Evolutionary conservation across 768 basidiomycete genomes (phyloP), one percentile per base, ranked within the genome.

Genomic region (Hortiboletus campestris): DNA sequence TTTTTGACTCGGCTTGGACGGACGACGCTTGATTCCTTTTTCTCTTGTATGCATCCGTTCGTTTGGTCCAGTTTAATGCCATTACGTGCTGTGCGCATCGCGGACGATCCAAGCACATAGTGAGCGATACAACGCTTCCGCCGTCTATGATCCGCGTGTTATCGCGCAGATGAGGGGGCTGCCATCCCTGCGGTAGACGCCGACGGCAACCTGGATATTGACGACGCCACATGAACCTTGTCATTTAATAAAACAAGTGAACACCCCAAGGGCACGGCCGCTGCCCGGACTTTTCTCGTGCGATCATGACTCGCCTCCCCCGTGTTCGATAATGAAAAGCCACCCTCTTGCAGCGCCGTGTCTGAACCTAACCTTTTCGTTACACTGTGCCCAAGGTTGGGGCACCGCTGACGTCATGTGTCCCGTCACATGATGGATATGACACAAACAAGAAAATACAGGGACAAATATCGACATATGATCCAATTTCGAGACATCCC

Each of bases 181-280:
- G 32, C 19, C 20, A 20, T 17, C 51, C 41, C 20, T 43, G 39
- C 64, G 65, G 67, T 40, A 58, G 38, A 52, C 51, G 44, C 57
- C 64, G 62, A 50, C 58, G 56, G 66, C 43, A 47, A 66, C 8
- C 38, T 39, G 38, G n/a, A 17, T 39, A 17, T 41, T 53, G 61
- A 48, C 46, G 48, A 57, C 66, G 67, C 70, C 70, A 65, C 67
- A 59, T 41, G 55, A 61, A 68, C 64, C 54, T 68, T 68, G 64
- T 44, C 68, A 55, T 55, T 55, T 55, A 60, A 48, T 43, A 25
- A 49, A 35, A 41, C 8, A 38, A 28, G 43, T 25, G 61, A 63
- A 62, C 60, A 55, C 64, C 65, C 54, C 59, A 55, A 55, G 55
- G 58, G 38, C 31, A 41, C 53, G 47, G 54, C 55, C 51, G 56